Evolutionary conservation across 257 asterid genomes (phyloP).

Genomic region (Scutellaria barbata): DNA sequence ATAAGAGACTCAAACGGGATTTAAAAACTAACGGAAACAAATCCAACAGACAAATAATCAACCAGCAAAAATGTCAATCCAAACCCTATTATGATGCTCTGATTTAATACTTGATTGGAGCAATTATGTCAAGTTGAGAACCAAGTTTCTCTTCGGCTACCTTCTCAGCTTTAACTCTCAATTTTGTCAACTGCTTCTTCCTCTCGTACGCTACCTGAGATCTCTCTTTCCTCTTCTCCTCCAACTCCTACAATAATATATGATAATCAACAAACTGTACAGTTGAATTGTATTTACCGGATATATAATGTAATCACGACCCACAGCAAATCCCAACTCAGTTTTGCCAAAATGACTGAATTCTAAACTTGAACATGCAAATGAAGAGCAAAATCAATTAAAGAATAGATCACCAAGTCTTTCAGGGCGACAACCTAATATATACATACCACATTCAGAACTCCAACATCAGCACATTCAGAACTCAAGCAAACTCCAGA

Average conservation of each 20-base stretch:
- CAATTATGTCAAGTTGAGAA: slow-evolving; percentile 68
- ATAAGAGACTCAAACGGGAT: slow-evolving; percentile 17
- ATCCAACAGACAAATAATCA: slow-evolving; percentile 27
- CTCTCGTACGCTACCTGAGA: slow-evolving; percentile 75
- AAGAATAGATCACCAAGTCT: too few species aligned
- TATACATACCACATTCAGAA: too few species aligned
- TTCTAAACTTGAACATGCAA: too few species aligned
- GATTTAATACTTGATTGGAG: slow-evolving; percentile 66
- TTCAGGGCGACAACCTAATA: too few species aligned
- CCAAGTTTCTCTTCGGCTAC: slow-evolving; percentile 81
- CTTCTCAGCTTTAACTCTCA: slow-evolving; percentile 79
- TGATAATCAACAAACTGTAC: background rate
- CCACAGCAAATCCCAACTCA: too few species aligned
- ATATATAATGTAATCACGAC: background rate
- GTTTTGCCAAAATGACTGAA: too few species aligned
- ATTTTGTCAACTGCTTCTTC: slow-evolving; percentile 74
- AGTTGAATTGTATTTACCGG: background rate
- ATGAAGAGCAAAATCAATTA: too few species aligned
- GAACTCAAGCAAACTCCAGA: too few species aligned
- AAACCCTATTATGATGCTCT: slow-evolving; percentile 14
- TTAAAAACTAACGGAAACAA: slow-evolving; percentile 21
- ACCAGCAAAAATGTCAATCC: slow-evolving; percentile 39
- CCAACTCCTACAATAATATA: slow-evolving; percentile 58
- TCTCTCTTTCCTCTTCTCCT: slow-evolving; percentile 92
- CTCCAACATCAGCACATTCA: too few species aligned